A percentile compares a stretch with the other conserved stretches of the same genome.
These are phyloP conservation scores for Puccinia hordei DNA, from an alignment of 1,284 basidiomycete species.

Conservation along the genomic window DNA sequence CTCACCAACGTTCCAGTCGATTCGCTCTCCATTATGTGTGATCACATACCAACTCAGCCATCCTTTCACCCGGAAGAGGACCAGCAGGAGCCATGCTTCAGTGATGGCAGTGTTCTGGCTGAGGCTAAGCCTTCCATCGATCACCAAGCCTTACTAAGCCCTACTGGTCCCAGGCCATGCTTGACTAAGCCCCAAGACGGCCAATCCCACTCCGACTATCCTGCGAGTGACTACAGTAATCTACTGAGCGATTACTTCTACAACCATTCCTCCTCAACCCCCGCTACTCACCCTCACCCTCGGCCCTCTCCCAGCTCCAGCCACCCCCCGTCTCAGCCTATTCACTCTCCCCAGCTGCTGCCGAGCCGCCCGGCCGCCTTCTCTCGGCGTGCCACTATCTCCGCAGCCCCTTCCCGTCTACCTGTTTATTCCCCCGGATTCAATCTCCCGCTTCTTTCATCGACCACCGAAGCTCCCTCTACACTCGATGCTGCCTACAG, in stretches of 20 bases:
- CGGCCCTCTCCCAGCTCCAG: neutral
- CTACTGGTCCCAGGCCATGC: neutral
- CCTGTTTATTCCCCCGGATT: neutral
- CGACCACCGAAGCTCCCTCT: neutral
- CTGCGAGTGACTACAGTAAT: slow-evolving; percentile 8
- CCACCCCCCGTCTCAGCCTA: neutral
- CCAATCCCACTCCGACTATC: slow-evolving; percentile 11
- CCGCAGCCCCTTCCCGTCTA: slow-evolving; percentile 1
- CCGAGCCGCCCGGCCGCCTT: neutral
- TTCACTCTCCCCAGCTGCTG: neutral
- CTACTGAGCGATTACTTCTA: slow-evolving; percentile 1
- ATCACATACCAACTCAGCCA: slow-evolving; percentile 4
- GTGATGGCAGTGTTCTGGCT: slow-evolving; percentile 3
- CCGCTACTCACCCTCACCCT: neutral
- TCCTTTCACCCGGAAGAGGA: neutral
- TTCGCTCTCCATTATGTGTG: neutral
- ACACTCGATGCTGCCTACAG: slow-evolving; percentile 32
- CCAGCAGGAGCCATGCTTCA: neutral
- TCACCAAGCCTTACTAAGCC: too few species aligned
- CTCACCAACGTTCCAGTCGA: too few species aligned
- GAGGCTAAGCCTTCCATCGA: neutral
- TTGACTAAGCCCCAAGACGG: neutral
- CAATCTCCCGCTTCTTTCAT: too few species aligned
- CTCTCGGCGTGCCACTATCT: slow-evolving; percentile 36
- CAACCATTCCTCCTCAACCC: neutral